Percentiles rank a stretch among this genome's conserved stretches.
Conservation (phyloP, 1,284 basidiomycete species). For the Cryptococcus depauperatus region DNA sequence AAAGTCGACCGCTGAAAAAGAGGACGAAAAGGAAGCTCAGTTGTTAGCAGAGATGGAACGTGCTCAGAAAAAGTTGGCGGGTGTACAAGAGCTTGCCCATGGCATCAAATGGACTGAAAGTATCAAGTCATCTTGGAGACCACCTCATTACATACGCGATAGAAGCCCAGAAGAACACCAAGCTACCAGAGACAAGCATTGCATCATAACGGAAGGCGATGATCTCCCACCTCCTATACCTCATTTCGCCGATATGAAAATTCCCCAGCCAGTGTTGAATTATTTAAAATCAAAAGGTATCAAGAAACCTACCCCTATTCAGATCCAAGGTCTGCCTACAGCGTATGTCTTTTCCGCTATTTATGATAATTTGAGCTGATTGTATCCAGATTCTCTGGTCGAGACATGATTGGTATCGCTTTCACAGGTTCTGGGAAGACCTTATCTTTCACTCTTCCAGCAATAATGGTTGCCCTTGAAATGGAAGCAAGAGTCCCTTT, state of each 20-base stretch:
- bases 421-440: constrained; percentile 93
- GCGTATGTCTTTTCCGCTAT: constrained; percentile 54
- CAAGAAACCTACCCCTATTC: constrained; percentile 83
- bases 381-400: constrained; percentile 62
- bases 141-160: constrained; percentile 74
- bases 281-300: constrained; percentile 81
- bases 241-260: constrained; percentile 94
- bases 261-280: constrained; percentile 73
- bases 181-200: constrained; percentile 74
- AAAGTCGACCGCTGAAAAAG: constrained; percentile 74
- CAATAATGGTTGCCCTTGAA: constrained; percentile 92
- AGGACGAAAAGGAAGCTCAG: constrained; percentile 78
- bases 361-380: neutral
- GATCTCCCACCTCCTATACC: constrained; percentile 87
- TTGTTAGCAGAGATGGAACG: constrained; percentile 87
- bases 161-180: constrained; percentile 62
- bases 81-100: constrained; percentile 84
- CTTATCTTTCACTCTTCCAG: constrained; percentile 79
- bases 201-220: constrained; percentile 86
- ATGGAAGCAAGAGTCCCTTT: constrained; percentile 87
- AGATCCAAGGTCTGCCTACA: constrained; percentile 91
- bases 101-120: constrained; percentile 86
- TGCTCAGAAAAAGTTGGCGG: constrained; percentile 73
- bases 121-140: constrained; percentile 78
- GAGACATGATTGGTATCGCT: constrained; percentile 91